Evolutionary conservation across 495 filamentous ascomycete species (phyloP).

Genomic region (Lindgomyces ingoldianus): DNA sequence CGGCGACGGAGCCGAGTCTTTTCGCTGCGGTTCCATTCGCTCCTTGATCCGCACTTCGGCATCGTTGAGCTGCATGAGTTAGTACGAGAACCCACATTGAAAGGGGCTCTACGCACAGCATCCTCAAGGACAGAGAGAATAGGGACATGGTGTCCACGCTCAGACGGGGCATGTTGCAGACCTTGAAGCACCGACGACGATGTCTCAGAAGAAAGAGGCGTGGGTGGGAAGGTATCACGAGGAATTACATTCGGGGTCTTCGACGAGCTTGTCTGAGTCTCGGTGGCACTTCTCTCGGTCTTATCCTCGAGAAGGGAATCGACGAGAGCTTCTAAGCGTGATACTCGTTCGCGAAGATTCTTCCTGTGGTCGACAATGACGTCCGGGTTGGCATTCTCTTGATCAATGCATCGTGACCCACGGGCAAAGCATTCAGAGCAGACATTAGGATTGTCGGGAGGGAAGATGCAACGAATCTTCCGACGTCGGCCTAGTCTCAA

Average conservation of each 20-base stretch:
- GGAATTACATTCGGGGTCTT: slow-evolving; percentile 23
- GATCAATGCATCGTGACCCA: slow-evolving; percentile 40
- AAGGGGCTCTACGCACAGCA: slow-evolving; percentile 24
- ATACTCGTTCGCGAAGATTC: slow-evolving; percentile 43
- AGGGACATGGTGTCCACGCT: slow-evolving; percentile 29
- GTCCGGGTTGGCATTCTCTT: slow-evolving; percentile 40
- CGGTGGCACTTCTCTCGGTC: slow-evolving; percentile 21
- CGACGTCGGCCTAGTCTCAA: slow-evolving; percentile 34
- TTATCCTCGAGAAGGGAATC: slow-evolving; percentile 38
- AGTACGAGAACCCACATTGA: background rate
- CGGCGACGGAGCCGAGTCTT: slow-evolving; percentile 3
- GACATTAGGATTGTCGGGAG: slow-evolving; percentile 38
- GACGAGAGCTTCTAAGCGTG: slow-evolving; percentile 41
- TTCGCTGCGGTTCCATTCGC: slow-evolving; percentile 11
- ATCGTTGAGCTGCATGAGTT: slow-evolving; percentile 30
- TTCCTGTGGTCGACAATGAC: slow-evolving; percentile 42
- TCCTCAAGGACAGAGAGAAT: slow-evolving; percentile 38
- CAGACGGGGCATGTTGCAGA: slow-evolving; percentile 3
- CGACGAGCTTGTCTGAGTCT: slow-evolving; percentile 21
- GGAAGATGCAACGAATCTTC: slow-evolving; percentile 43
- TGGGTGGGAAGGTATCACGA: slow-evolving; percentile 26
- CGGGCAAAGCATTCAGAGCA: slow-evolving; percentile 45
- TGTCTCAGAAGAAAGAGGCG: slow-evolving; percentile 33
- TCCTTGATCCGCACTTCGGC: slow-evolving; percentile 27
- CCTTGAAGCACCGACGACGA: slow-evolving; percentile 22